These are phyloP conservation scores for Paracamarosporium sp. DNA, from an alignment of 2,329 filamentous ascomycete species.

Conservation along the genomic window DNA sequence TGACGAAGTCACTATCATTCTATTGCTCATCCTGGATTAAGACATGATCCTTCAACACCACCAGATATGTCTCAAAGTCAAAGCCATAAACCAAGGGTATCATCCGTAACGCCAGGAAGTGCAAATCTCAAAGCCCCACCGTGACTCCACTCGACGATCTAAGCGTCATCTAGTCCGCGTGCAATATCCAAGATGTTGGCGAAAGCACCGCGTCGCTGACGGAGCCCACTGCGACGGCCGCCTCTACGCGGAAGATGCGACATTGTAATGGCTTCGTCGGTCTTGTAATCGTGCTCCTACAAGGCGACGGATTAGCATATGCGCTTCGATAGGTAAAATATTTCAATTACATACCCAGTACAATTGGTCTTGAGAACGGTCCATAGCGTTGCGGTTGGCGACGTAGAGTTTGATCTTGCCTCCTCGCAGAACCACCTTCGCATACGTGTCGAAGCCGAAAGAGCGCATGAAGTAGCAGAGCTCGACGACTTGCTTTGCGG, in stretches of 20 bases:
- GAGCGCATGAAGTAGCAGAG: slow-evolving; percentile 43
- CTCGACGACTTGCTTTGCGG: slow-evolving; percentile 25
- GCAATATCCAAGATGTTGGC: background rate
- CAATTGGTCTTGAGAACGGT: slow-evolving; percentile 10
- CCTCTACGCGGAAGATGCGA: background rate
- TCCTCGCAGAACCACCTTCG: slow-evolving; percentile 7
- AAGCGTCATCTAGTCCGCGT: background rate
- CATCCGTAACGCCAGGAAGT: background rate
- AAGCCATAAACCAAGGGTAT: background rate
- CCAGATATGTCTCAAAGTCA: background rate
- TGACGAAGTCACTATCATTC: background rate
- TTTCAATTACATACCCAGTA: slow-evolving; percentile 24
- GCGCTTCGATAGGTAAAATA: background rate
- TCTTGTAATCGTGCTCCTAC: background rate
- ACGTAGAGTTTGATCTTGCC: slow-evolving; percentile 20
- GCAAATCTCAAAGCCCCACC: background rate
- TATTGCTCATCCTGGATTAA: background rate
- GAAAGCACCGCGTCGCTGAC: background rate
- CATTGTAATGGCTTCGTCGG: background rate
- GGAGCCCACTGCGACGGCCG: background rate
- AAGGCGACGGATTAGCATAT: background rate
- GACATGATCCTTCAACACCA: background rate
- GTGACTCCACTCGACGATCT: background rate
- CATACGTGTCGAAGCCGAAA: slow-evolving; percentile 29
- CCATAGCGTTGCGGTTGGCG: slow-evolving; percentile 9